Base-by-base conservation (phyloP, 2,329 filamentous ascomycete species). In the Cordyceps tenuipes region DNA sequence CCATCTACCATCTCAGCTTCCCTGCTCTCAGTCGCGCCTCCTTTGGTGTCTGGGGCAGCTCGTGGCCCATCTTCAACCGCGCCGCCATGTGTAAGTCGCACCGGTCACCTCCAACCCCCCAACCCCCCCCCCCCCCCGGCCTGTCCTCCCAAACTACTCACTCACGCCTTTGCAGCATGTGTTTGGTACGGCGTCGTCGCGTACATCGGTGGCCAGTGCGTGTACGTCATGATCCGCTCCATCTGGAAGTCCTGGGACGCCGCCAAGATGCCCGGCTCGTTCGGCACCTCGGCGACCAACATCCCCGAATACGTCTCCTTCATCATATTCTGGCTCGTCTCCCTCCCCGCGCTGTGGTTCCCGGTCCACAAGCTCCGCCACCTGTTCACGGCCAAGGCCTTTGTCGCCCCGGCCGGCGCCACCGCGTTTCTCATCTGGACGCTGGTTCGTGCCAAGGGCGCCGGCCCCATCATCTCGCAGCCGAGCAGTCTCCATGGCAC, bases 11-110 rank as follows among this genome's bases (percentile, higher is more conserved):
- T 71, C 90, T 96, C 64, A 88, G 89, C 1, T 96, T 96, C 70
- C 91, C 92, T 0, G 89, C 96, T 41, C 86, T 88, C 36, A 83
- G 81, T 65, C 80, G 92, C 60, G 80, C 89, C 0, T 90, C 87
- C 0, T 96, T 96, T 67, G 92, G 92, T 15, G 88, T 96, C 60
- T 96, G 89, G 89, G 92, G 92, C 1, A 87, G 86, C 31, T 74
- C 96, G 56, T 96, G 91, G 91, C 91, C 91, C 0, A 86, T 96
- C 0, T 86, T 96, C 65, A 96, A 96, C 69, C 84, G 91, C 47
- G 89, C 90, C n/a, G 90, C 85, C 7, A 92, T 95, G 82, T 81
- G 76, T 78, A 68, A 68, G 76, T 67, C 17, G 23, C 10, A 29
- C n/a, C n/a, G n/a, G n/a, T n/a, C n/a, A n/a, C n/a, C n/a, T n/a